Conservation (phyloP, 495 filamentous ascomycete genomes). For the Aspergillus ellipticus region DNA sequence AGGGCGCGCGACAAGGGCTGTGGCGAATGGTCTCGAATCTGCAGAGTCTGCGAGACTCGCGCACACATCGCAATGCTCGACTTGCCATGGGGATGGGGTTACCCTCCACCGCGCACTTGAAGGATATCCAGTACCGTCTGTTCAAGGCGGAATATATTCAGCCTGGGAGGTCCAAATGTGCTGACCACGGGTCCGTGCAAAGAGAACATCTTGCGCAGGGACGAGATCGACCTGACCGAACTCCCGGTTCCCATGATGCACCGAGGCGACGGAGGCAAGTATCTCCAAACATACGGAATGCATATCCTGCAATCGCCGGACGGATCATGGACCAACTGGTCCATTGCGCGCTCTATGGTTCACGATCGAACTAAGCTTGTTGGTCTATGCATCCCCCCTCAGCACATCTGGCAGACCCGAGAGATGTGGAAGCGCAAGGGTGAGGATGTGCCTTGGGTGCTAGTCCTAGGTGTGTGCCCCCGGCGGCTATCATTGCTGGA, state of each 20-base stretch:
- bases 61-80: no score
- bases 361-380: slow-evolving; percentile 25
- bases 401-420: slow-evolving; percentile 35
- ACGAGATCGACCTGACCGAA: slow-evolving; percentile 32
- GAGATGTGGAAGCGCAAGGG: slow-evolving; percentile 36
- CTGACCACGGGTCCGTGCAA: slow-evolving; percentile 31
- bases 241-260: slow-evolving; percentile 34
- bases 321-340: slow-evolving; percentile 41
- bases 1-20: no score
- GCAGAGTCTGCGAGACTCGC: no score
- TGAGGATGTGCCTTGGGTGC: slow-evolving; percentile 36
- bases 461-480: slow-evolving; percentile 36
- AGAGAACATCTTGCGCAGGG: slow-evolving; percentile 26
- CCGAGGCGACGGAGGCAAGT: slow-evolving; percentile 37
- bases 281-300: slow-evolving; percentile 39
- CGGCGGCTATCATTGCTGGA: slow-evolving; percentile 37
- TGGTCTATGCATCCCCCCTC: slow-evolving; percentile 27
- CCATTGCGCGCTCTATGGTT: slow-evolving; percentile 40
- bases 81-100: no score
- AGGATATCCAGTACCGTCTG: no score
- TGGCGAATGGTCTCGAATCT: no score
- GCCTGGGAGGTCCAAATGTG: no score
- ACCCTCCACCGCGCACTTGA: no score
- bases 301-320: slow-evolving; percentile 36
- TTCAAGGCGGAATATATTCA: no score